Evolutionary conservation across 1,139 yeast species (phyloP), one percentile per base, ranked within the genome.

Genomic region (Diutina ranongensis): DNA sequence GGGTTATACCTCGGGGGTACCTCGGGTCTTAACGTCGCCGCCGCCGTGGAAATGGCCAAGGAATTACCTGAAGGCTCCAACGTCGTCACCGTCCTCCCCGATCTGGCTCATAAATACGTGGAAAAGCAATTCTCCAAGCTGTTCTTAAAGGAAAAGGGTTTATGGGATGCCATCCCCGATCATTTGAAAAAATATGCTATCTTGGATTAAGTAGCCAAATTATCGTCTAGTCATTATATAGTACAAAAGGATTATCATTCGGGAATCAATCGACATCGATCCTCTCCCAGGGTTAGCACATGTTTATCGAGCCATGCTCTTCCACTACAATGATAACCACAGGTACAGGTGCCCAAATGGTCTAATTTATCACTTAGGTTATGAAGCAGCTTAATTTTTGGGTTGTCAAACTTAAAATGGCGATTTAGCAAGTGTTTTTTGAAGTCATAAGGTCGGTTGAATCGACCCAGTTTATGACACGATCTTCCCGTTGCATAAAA

Each of bases 1-100:
- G 97, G 97, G 2, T 68, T 89, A 45, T 88, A 80, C 55, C 69
- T 88, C n/a, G 97, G 97, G 25, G 94, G 94, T 22, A 84, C 95
- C 5, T 78, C 88, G 32, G 88, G 88, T 9, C 69, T 85, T 54
- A 85, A 85, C 57, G 94, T 85, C 32, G 94, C 76, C 34, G 94
- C 94, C 4, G 95, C 95, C 10, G 69, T 72, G 40, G 76, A 80
- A 56, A 77, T 83, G 21, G 94, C 94, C 3, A 63, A 78, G 58
- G 59, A 67, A n/a, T 72, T 87, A 46, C 96, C 96, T 2, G 86
- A 83, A 52, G 85, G 82, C 15, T 68, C 85, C 40, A 88, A 85
- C 50, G 83, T 88, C 20, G 96, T 85, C 35, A 89, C 97, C 0
- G 72, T 88, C 16, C 67, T 89, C 54, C 84, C 94, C 47, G 97